Evolutionary conservation across 345 rosid species (phyloP).

Genomic region (Pugionium dolabratum): DNA sequence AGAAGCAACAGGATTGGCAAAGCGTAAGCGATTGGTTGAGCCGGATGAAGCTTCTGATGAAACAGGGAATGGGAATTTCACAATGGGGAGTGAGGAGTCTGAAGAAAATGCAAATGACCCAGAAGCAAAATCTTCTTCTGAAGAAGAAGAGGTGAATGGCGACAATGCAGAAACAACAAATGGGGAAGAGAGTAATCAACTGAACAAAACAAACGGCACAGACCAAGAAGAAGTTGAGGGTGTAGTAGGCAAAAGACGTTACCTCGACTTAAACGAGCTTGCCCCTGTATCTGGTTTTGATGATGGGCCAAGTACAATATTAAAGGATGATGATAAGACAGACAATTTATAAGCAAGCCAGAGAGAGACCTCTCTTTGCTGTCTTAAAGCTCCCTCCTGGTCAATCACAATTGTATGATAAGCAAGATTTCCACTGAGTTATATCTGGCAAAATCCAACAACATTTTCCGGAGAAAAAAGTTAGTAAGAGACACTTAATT

Average conservation of each 20-base stretch:
- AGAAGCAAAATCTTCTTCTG: constrained; percentile 48
- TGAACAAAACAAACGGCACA: constrained; percentile 53
- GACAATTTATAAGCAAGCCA: constrained; percentile 52
- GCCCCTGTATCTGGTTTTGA: constrained; percentile 97
- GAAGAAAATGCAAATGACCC: constrained; percentile 58
- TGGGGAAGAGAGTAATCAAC: constrained; percentile 52
- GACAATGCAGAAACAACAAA: constrained; percentile 29
- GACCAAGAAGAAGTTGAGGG: constrained; percentile 67
- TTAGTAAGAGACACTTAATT: constrained; percentile 23
- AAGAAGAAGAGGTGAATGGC: constrained; percentile 41
- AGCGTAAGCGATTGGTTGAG: constrained; percentile 57
- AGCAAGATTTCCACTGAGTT: constrained; percentile 26
- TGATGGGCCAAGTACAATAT: constrained; percentile 66
- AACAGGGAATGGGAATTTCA: constrained; percentile 65
- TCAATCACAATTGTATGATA: constrained; percentile 36
- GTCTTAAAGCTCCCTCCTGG: constrained; percentile 24
- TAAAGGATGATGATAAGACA: constrained; percentile 64
- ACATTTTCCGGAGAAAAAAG: constrained; percentile 19
- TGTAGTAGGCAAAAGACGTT: constrained; percentile 62
- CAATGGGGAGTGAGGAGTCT: constrained; percentile 69
- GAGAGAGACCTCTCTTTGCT: constrained; percentile 3
- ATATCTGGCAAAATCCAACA: constrained; percentile 25
- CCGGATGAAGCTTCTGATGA: constrained; percentile 55
- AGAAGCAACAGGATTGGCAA: constrained; percentile 57
- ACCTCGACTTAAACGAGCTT: constrained; percentile 94